Evolutionary conservation across 2,329 filamentous ascomycete species (phyloP), one percentile per base, ranked within the genome.

Genomic region (Neopestalotiopsis clavispora): DNA sequence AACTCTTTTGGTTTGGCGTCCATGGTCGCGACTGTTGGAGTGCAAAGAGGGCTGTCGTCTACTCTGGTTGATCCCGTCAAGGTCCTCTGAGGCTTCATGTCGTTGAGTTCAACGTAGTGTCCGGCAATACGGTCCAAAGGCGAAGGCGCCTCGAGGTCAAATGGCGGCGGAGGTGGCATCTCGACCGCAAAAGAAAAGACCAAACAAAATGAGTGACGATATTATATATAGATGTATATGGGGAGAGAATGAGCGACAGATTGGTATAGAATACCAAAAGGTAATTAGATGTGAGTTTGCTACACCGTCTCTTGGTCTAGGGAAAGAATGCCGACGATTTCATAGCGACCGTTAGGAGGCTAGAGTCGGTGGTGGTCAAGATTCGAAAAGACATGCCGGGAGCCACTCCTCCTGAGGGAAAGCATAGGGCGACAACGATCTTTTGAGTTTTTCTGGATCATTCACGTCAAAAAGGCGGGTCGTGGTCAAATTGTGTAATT

Each of bases 81-180:
- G 7, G 17, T 66, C 17, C 60, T 57, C 45, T 68, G 40, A 4
- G 17, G 17, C 14, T 68, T 68, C 49, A 68, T 28, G 14, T 68
- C 67, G 14, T 68, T 49, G 12, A 68, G 62, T 20, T 68, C 67
- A 28, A 68, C 62, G 45, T 68, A 68, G 12, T 60, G 17, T 6
- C 63, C 63, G n/a, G 63, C 63, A 28, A 66, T 23, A 14, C 63
- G 63, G 28, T 66, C 63, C 32, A 66, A 42, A 34, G 63, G 63
- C 28, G 63, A 66, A 57, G 63, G 45, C 10, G 63, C 20, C 17
- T 66, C 14, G 42, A 66, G 28, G 14, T 23, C 20, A 66, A 45
- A 57, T 17, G 52, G 63, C n/a, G 63, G 32, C 12, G 52, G 52
- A 30, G n/a, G 10, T 38, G 62, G 13, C 59, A 20, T 62, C 59